Percentiles rank a stretch among this genome's conserved stretches.
phyloP scores from a whole-genome alignment of 495 filamentous ascomycete species.

The Podospora fimiseda region DNA sequence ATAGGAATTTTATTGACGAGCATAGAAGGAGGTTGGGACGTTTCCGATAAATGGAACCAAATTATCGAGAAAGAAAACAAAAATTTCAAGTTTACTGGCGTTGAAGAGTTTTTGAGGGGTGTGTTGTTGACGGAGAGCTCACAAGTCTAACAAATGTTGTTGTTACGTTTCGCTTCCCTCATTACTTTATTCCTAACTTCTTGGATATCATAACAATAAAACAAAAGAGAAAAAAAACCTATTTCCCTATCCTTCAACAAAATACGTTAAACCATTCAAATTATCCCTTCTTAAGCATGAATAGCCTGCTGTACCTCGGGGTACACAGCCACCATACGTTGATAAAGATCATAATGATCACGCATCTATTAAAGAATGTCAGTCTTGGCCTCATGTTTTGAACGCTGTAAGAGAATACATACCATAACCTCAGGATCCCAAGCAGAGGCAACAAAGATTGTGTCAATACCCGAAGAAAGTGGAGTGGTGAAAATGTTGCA shows the following conservation, averaged over 20 bases:
- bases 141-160: background rate
- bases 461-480: constrained; percentile 63
- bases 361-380: constrained; percentile 46
- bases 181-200: background rate
- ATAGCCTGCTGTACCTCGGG: constrained; percentile 66
- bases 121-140: background rate
- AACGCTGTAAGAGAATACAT: too few species aligned
- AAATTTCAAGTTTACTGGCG: background rate
- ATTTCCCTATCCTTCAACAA: too few species aligned
- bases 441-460: constrained; percentile 81
- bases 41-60: background rate
- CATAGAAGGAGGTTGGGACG: background rate
- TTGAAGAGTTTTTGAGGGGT: background rate
- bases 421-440: constrained; percentile 80
- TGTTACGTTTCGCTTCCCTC: too few species aligned
- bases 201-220: too few species aligned
- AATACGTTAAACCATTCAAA: background rate
- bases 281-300: constrained; percentile 20
- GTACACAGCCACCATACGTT: constrained; percentile 69
- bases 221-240: too few species aligned
- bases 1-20: background rate
- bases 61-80: background rate
- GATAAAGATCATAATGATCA: constrained; percentile 75
- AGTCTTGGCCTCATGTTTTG: too few species aligned
- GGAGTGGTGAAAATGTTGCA: constrained; percentile 83